Base-by-base conservation (phyloP, 2,329 filamentous ascomycete genomes). In the Paraconiothyrium brasiliense region DNA sequence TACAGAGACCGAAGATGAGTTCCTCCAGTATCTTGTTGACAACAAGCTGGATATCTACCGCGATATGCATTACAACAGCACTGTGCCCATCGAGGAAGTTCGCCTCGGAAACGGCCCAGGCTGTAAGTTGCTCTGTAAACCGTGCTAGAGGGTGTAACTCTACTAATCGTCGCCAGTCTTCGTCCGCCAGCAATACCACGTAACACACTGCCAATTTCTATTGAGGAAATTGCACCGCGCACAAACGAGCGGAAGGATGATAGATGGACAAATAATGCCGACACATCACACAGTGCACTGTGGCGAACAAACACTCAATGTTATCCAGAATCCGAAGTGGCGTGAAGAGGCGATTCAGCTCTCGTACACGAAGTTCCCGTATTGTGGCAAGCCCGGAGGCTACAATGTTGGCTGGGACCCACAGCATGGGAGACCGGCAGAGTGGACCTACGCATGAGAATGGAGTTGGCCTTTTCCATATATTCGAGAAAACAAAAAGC, bases 101-200 rank as follows among this genome's bases (percentile, higher is more conserved):
- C 24, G 39, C 1, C 39, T 39, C 9, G 57, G 57, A 1, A 41
- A 59, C 10, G 39, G 48, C 4, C 48, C 37, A 30, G 48, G 48
- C 20, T 59, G 47, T 58, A 57, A 16, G 54, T 47, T 20, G 24
- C 49, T 51, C n/a, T 30, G 27, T 30, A 30, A 30, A 30, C 4
- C 27, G 3, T 22, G 13, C 24, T 13, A n/a, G 16, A 27, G 8
- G 3, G 32, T 24, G 32, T 22, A 27, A 4, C 22, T 11, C 50
- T 16, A 9, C 34, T 44, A 10, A 35, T 32, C 6, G 1, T 44
- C 13, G 6, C 24, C 93, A 94, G 48, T 56, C 46, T 57, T 60
- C 27, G 52, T 60, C 16, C 35, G 44, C 4, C 58, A 60, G 37
- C 35, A 51, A 11, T 56, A 60, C 30, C 58, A 56, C 24, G 34